A percentile compares a stretch with the other conserved stretches of the same genome.
Evolutionary conservation across 2,329 filamentous ascomycete genomes (phyloP).

Genomic region (Penicillium sp.): DNA sequence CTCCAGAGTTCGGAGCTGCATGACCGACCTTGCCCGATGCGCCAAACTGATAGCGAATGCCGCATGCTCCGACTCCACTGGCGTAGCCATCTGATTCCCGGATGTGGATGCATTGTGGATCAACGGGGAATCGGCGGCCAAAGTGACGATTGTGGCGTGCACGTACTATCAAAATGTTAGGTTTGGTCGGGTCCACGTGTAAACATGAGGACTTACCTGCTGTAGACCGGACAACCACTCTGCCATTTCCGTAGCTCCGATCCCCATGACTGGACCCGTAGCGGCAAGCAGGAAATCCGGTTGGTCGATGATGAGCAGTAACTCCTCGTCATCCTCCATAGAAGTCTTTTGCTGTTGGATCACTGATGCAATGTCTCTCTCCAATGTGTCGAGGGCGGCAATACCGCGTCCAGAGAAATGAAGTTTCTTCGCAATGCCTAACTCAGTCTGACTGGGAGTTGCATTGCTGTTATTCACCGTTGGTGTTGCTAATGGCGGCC

Average conservation of each 20-base stretch:
- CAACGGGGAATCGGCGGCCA: slow-evolving; percentile 70
- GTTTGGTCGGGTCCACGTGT: not conserved
- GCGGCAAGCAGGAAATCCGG: slow-evolving; percentile 61
- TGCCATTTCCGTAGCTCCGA: slow-evolving; percentile 44
- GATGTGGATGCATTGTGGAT: slow-evolving; percentile 45
- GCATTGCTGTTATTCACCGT: slow-evolving; percentile 5
- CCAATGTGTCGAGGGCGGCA: slow-evolving; percentile 30
- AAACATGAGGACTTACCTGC: slow-evolving; percentile 50
- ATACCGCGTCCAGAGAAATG: slow-evolving; percentile 28
- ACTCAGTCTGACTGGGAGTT: slow-evolving; percentile 16
- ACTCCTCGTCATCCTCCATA: slow-evolving; percentile 26
- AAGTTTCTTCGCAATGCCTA: slow-evolving; percentile 25
- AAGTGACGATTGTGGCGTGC: slow-evolving; percentile 61
- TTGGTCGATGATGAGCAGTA: slow-evolving; percentile 62
- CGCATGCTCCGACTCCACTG: slow-evolving; percentile 65
- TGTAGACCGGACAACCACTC: slow-evolving; percentile 56
- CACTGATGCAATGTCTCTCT: slow-evolving; percentile 32
- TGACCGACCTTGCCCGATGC: slow-evolving; percentile 67
- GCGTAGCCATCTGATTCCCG: slow-evolving; percentile 50
- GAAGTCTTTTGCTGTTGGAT: slow-evolving; percentile 29
- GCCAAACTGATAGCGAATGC: slow-evolving; percentile 65
- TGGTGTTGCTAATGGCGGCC: slow-evolving; percentile 6
- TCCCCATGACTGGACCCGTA: slow-evolving; percentile 45
- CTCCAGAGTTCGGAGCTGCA: slow-evolving; percentile 71
- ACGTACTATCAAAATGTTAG: slow-evolving; percentile 46